Base-by-base conservation (phyloP, 805 yeast species). In the Grigorovia humatica region DNA sequence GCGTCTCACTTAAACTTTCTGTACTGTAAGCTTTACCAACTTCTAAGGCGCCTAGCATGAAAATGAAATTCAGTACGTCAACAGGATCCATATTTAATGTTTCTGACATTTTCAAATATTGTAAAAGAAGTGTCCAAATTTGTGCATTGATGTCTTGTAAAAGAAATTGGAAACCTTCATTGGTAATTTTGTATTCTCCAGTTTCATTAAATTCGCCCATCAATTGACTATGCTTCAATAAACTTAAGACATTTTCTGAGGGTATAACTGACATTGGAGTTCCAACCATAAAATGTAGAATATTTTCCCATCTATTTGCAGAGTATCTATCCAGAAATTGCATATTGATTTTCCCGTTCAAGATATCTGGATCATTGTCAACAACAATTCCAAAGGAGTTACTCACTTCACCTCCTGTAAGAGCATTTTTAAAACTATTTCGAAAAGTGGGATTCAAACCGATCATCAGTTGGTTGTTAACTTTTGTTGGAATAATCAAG, bases 241-340 rank as follows among this genome's bases (percentile, higher is more conserved):
- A 72, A 17, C 81, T 77, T 48, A 93, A 72, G 0, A 91, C 97
- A 17, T 91, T 90, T n/a, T 77, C 76, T 47, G 90, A 83, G 2
- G 96, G 96, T 2, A 79, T 70, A 17, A 74, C 76, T 11, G 78
- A 74, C 46, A 83, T 70, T 49, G 87, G 86, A 0, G 97, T 88
- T 1, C 98, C 96, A 45, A 93, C 99, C 98, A 93, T 91, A 71
- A 84, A 93, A 73, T 93, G 98, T 59, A 93, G 73, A 58, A 93
- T 91, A 8, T 88, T 80, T 65, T 93, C 99, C 99, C 99, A 93
- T 63, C 85, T 88, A 46, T 76, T 78, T 7, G 88, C 77, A 13
- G 96, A 95, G 68, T 88, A 90, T 43, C 74, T 73, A 58, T 88
- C 95, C 47, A 91, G 72, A 59, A 83, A 84, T 41, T 74, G 76